Conservation (phyloP, 257 asterid species). For the Penstemon barbatus region DNA sequence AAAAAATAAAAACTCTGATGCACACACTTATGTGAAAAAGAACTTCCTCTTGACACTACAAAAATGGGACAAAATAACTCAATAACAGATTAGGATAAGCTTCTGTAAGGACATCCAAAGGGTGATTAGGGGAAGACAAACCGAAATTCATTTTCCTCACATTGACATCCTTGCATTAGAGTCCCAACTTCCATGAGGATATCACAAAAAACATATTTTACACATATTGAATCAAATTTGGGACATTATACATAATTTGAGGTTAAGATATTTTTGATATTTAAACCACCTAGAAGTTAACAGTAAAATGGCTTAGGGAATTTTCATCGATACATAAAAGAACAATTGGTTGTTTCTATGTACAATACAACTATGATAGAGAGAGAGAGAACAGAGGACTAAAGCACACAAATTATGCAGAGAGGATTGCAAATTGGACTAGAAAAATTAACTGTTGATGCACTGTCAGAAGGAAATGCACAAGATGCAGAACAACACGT, state of each 20-base stretch:
- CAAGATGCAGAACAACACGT: too few species aligned
- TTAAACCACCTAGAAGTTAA: background rate
- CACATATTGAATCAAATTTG: background rate
- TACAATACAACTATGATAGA: background rate
- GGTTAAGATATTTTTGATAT: background rate
- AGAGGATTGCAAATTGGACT: too few species aligned
- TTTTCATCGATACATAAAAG: background rate
- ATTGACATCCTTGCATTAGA: background rate
- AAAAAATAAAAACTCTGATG: background rate
- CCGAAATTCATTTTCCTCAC: background rate
- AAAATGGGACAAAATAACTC: background rate
- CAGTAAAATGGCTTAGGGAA: background rate
- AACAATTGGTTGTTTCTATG: background rate
- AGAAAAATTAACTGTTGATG: too few species aligned
- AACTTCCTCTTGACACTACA: background rate
- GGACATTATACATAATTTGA: too few species aligned
- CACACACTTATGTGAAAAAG: background rate
- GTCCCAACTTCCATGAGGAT: background rate
- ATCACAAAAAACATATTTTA: background rate
- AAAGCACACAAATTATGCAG: too few species aligned
- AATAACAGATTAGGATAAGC: background rate
- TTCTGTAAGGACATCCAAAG: background rate
- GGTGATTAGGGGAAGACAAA: background rate
- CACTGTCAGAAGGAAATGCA: too few species aligned
- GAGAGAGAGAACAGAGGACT: too few species aligned